Conservation (phyloP, 148 eudicot species). For the Talinum fruticosum region DNA sequence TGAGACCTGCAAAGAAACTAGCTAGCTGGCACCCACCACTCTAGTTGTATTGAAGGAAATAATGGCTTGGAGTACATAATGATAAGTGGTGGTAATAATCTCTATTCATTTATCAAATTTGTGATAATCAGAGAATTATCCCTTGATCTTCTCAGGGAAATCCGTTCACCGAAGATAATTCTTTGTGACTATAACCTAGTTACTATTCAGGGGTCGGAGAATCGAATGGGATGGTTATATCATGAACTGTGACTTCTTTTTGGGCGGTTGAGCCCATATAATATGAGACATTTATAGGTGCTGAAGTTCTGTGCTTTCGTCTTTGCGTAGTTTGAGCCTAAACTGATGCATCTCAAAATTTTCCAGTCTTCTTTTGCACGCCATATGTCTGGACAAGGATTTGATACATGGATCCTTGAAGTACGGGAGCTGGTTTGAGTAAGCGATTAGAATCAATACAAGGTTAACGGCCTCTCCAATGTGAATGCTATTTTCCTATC, state of each 20-base stretch:
- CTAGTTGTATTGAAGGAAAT: too few relatives aligned
- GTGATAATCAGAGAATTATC: too few relatives aligned
- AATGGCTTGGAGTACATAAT: too few relatives aligned
- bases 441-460: slow-evolving; percentile 26
- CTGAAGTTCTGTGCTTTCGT: not conserved
- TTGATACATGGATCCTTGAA: slow-evolving; percentile 72
- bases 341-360: slow-evolving; percentile 6
- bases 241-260: not conserved
- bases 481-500: not conserved
- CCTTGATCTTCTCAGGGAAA: too few relatives aligned
- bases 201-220: not conserved
- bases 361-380: slow-evolving; percentile 64
- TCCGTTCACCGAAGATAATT: not conserved
- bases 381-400: slow-evolving; percentile 57
- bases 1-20: too few relatives aligned
- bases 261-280: not conserved
- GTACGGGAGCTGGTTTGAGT: slow-evolving; percentile 74
- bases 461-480: slow-evolving; percentile 20
- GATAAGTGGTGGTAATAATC: too few relatives aligned
- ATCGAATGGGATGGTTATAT: not conserved
- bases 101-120: too few relatives aligned
- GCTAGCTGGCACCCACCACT: too few relatives aligned
- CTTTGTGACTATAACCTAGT: not conserved
- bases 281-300: not conserved
- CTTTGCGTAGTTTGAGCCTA: not conserved